Conservation (phyloP, 345 rosid genomes). For the Arabidopsis arenosa region DNA sequence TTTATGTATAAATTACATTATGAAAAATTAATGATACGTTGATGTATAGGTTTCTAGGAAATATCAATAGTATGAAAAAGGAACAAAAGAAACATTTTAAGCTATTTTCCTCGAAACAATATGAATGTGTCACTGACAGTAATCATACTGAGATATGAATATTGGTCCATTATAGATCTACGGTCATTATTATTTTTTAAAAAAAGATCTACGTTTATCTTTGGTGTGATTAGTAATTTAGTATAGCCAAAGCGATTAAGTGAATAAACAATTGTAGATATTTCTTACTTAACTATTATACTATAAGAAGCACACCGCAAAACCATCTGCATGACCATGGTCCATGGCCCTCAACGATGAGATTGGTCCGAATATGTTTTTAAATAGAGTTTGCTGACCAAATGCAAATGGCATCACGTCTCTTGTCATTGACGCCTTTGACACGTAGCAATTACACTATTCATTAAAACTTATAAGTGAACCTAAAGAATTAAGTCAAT, state of each 20-base stretch:
- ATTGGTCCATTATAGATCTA: not conserved
- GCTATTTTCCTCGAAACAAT: too few relatives aligned
- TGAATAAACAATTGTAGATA: not conserved
- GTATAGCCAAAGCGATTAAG: not conserved
- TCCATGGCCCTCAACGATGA: not conserved
- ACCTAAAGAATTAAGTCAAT: not conserved
- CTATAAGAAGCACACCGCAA: not conserved
- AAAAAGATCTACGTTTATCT: not conserved
- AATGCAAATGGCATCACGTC: constrained; percentile 1
- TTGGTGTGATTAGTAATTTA: not conserved
- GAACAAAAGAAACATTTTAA: not conserved
- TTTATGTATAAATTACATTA: not conserved
- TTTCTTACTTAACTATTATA: not conserved
- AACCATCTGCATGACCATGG: not conserved
- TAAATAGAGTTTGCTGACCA: not conserved
- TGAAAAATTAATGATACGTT: not conserved
- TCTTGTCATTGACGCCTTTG: constrained; percentile 13
- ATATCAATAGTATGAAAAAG: not conserved
- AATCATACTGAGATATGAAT: too few relatives aligned
- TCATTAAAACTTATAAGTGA: not conserved
- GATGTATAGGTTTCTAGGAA: not conserved
- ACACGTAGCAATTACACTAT: not conserved
- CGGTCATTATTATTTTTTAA: not conserved
- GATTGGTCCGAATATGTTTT: not conserved
- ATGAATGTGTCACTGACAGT: too few relatives aligned